Conservation (phyloP, 768 basidiomycete species). For the Psilocybe tampanensis region DNA sequence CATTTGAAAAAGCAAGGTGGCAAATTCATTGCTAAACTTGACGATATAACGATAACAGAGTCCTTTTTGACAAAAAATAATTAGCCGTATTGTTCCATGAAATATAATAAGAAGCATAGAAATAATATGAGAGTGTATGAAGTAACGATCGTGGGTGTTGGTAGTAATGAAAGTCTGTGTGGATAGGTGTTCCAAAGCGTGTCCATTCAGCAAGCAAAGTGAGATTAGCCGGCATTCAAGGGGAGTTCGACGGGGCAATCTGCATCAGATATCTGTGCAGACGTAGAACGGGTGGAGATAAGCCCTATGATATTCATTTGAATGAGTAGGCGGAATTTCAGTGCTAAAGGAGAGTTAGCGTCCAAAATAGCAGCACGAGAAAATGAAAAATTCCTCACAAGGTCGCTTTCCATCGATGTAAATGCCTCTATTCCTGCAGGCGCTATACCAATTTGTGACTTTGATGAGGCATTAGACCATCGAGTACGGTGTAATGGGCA, state of each 20-base stretch:
- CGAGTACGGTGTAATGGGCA: constrained; percentile 1
- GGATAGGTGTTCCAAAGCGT: constrained; percentile 8
- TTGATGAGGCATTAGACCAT: neutral
- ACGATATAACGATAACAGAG: neutral
- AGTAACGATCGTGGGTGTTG: constrained; percentile 11
- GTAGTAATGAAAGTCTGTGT: constrained; percentile 11
- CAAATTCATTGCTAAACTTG: constrained; percentile 4
- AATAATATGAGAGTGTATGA: constrained; percentile 4
- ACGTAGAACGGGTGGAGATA: constrained; percentile 48
- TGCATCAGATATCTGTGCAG: constrained; percentile 60
- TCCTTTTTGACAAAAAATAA: constrained; percentile 10
- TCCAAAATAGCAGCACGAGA: neutral
- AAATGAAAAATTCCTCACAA: constrained; percentile 43
- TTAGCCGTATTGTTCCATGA: constrained; percentile 7
- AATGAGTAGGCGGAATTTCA: constrained; percentile 68
- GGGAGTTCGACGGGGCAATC: constrained; percentile 73
- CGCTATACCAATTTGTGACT: constrained; percentile 80
- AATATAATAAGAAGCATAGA: constrained; percentile 1
- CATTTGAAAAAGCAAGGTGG: constrained; percentile 4
- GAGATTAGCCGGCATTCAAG: constrained; percentile 43
- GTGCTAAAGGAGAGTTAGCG: constrained; percentile 37
- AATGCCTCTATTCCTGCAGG: constrained; percentile 63
- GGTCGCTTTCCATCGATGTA: constrained; percentile 55
- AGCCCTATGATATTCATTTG: constrained; percentile 75
- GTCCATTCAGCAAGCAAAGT: constrained; percentile 5